Conservation (phyloP, 176 grass and related monocot genomes). For the Carex parvula region DNA sequence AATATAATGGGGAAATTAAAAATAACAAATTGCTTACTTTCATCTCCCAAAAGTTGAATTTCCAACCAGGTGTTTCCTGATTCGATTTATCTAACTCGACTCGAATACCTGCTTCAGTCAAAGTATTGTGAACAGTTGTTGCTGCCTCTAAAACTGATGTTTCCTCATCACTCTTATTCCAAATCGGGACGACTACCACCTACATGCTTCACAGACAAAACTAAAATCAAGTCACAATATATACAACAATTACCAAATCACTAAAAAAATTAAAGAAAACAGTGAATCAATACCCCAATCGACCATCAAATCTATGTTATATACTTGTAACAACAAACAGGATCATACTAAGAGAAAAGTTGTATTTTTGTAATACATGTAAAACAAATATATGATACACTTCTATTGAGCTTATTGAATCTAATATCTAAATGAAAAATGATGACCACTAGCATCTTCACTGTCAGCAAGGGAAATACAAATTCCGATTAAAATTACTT, state of each 20-base stretch:
- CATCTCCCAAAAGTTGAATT: conserved; percentile 99
- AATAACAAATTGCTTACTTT: conserved; percentile 49
- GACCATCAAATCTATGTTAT: background rate
- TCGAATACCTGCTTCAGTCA: conserved; percentile 67
- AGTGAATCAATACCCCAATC: background rate
- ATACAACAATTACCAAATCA: background rate
- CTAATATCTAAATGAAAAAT: conserved; percentile 1
- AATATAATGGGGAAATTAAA: background rate
- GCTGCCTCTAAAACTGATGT: conserved; percentile 66
- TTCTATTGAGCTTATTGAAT: background rate
- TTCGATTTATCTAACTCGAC: conserved; percentile 86
- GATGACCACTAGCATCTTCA: conserved; percentile 5
- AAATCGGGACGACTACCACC: conserved; percentile 92
- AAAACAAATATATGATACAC: background rate
- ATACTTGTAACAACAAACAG: background rate
- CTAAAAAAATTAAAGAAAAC: too few relatives aligned
- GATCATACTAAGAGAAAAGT: background rate
- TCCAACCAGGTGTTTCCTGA: conserved; percentile 71
- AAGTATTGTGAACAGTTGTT: conserved; percentile 48
- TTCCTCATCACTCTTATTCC: conserved; percentile 83
- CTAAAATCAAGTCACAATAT: background rate
- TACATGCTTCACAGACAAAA: conserved; percentile 18
- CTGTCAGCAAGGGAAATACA: conserved; percentile 16
- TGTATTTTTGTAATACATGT: too few relatives aligned
- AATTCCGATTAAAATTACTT: conserved; percentile 36